Evolutionary conservation across 2,329 filamentous ascomycete species (phyloP).

Genomic region (Helminthosporium solani): DNA sequence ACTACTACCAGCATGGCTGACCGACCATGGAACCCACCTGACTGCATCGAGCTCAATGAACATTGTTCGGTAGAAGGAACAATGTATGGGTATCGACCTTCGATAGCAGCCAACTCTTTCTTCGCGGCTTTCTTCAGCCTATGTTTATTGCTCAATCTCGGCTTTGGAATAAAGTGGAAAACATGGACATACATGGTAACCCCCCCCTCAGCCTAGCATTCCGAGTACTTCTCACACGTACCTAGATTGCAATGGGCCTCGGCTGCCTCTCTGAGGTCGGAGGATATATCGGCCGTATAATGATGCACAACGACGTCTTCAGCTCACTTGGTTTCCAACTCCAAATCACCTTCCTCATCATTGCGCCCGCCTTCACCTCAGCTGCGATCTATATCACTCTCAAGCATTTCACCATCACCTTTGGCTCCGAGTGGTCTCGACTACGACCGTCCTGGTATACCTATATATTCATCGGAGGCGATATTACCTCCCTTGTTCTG

Average conservation of each 20-base stretch:
- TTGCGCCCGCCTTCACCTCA: constrained; percentile 58
- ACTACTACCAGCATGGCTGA: too few relatives aligned
- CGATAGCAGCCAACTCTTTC: constrained; percentile 53
- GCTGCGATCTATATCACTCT: constrained; percentile 59
- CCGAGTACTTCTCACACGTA: not conserved
- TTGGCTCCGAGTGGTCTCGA: constrained; percentile 46
- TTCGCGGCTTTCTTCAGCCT: constrained; percentile 55
- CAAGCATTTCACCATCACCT: constrained; percentile 58
- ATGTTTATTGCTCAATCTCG: constrained; percentile 51
- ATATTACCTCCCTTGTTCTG: constrained; percentile 59
- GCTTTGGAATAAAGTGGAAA: constrained; percentile 52
- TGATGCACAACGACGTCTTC: constrained; percentile 57
- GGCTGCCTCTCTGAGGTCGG: constrained; percentile 55
- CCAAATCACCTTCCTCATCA: constrained; percentile 59
- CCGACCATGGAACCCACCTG: not conserved
- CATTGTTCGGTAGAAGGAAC: constrained; percentile 50
- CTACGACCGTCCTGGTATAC: constrained; percentile 50
- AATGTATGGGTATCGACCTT: constrained; percentile 57
- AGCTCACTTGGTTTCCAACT: constrained; percentile 49
- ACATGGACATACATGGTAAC: constrained; percentile 56
- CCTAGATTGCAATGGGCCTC: constrained; percentile 46
- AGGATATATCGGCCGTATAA: constrained; percentile 58
- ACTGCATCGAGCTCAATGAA: not conserved
- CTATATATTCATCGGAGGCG: constrained; percentile 61
- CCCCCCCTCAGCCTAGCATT: not conserved